Evolutionary conservation across 495 filamentous ascomycete genomes (phyloP), one percentile per base, ranked within the genome.

Genomic region (Trichocladium antarcticum): DNA sequence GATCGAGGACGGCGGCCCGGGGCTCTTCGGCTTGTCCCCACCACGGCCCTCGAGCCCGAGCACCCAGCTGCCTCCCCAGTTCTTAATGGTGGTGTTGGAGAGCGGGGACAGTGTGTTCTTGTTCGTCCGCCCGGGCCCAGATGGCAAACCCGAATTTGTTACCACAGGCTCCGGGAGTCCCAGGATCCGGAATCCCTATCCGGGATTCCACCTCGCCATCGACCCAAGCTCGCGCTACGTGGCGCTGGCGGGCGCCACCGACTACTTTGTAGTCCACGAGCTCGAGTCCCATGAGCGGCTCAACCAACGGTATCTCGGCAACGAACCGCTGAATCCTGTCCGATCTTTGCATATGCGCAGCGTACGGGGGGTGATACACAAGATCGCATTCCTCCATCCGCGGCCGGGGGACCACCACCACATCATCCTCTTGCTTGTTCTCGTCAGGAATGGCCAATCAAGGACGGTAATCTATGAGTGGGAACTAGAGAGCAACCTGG

Each of bases 331-430:
- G 0, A 55, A 58, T 8, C 71, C 72, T 5, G 67, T 80, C 36
- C 65, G 59, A 51, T 57, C 64, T 17, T 74, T 81, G 56, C 72
- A 73, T 37, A 69, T 76, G 19, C 73, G 84, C 28, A 60, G 72
- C 35, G 67, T 89, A 11, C 74, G 80, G 19, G 89, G 90, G 1
- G 71, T 80, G 12, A 87, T 97, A 29, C 67, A 89, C 47, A 84
- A 87, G 55, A 82, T 95, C 69, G 84, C 89, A 27, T 98, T 97
- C 51, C 76, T 98, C 6, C 79, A 86, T 49, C 84, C 89, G 5
- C 73, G 73, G 5, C 57, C 74, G 17, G 76, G 81, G 49, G 78
- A 84, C 42, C 64, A 74, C 14, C 71, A 74, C 32, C 83, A 85
- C 51, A 71, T 93, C 36, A 82, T 93, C 29, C 70, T 96, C 8